phyloP scores from a whole-genome alignment of 345 rosid genomes.

The Hibiscus syriacus region DNA sequence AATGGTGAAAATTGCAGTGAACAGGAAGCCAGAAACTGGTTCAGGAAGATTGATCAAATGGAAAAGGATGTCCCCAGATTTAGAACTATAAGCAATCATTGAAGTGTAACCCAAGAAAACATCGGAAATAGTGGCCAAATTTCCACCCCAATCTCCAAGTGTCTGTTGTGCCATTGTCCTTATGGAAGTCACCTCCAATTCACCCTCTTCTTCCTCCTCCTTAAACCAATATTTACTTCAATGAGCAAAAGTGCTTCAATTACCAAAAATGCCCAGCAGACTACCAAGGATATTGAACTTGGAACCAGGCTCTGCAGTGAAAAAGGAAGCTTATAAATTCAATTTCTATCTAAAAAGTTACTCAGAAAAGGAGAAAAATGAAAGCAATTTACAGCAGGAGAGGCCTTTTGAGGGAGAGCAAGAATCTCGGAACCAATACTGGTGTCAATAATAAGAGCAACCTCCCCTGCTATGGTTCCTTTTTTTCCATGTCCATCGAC shows the following conservation, averaged over 20 bases:
- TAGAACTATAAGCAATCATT: conserved; percentile 52
- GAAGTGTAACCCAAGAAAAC: conserved; percentile 56
- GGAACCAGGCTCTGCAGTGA: conserved; percentile 44
- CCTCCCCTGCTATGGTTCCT: conserved; percentile 53
- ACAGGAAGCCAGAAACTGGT: conserved; percentile 22
- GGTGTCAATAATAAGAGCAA: conserved; percentile 52
- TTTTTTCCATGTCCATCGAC: conserved; percentile 20
- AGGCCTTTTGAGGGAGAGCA: conserved; percentile 53
- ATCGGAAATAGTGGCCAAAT: conserved; percentile 35
- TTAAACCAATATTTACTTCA: conserved; percentile 42
- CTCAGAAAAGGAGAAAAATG: neutral
- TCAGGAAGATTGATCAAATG: conserved; percentile 42
- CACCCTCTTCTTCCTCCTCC: conserved; percentile 12
- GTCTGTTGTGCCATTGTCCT: conserved; percentile 69
- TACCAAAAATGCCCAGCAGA: conserved; percentile 57
- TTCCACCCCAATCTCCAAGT: conserved; percentile 48
- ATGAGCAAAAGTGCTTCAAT: conserved; percentile 49
- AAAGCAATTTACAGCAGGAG: conserved; percentile 40
- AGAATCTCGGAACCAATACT: conserved; percentile 63
- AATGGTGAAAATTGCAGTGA: conserved; percentile 23
- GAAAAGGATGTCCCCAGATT: conserved; percentile 52
- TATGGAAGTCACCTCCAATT: conserved; percentile 36
- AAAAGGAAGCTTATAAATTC: neutral
- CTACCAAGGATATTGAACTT: conserved; percentile 37
- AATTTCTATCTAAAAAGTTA: neutral